Base-by-base conservation (phyloP, 2,329 filamentous ascomycete genomes). In the Xylaria sp. region DNA sequence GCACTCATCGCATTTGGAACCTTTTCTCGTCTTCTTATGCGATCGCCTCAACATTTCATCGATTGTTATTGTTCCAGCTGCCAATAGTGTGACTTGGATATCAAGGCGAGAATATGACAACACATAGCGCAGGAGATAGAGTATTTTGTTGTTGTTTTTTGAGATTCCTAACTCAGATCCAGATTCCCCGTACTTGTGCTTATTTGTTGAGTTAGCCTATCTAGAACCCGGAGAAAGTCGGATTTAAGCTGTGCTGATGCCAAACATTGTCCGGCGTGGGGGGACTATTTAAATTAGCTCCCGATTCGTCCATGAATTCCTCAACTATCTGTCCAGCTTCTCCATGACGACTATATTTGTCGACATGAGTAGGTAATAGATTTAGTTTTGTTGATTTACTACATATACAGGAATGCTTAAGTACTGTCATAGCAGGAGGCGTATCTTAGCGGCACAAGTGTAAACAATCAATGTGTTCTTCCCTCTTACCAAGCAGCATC, bases 11-110 rank as follows among this genome's bases (percentile, higher is more conserved):
- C 65, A 71, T 44, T 69, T 69, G 33, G 66, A 66, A 20, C 67
- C 70, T 51, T 68, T 71, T 59, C 53, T 68, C 5, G 67, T 63
- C 64, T 70, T 71, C 53, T 63, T 67, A 54, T 71, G 67, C 17
- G 64, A 67, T 28, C 67, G 64, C 17, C 67, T 61, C 20, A 67
- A 28, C 67, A 67, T 69, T 44, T 53, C n/a, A 46, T 42, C 44
- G 31, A 17, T 33, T 15, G 20, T 40, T 20, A 20, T n/a, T 38
- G 36, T 38, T 38, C 20, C n/a, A 56, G 33, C 53, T 23, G 28
- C n/a, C n/a, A 23, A 10, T 31, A 1, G 33, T 17, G 53, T 13
- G 6, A 38, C 9, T 11, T 23, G 23, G 53, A 38, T 38, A 53
- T n/a, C 26, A 33, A 53, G 15, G 15, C 15, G 49, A 9, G 26